A percentile compares a stretch with the other conserved stretches of the same genome.
phyloP scores from a whole-genome alignment of 371 early-diverging fungal species.

The Mucor piriformis region DNA sequence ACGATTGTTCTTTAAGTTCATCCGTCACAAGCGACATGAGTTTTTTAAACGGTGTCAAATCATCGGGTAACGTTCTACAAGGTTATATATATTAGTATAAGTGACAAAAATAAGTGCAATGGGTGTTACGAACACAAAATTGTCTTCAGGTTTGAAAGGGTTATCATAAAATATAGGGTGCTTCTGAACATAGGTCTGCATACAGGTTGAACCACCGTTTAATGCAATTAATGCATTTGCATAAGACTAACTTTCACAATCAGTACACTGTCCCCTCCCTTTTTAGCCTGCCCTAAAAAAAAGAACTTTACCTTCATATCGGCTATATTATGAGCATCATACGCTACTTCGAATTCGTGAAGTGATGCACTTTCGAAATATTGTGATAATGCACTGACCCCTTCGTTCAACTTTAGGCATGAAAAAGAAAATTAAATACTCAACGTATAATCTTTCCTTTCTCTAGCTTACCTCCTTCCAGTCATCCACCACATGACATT shows the following conservation, averaged over 20 bases:
- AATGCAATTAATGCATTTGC: constrained; percentile 72
- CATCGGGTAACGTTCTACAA: constrained; percentile 27
- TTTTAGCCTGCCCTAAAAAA: not conserved
- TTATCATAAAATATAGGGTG: constrained; percentile 87
- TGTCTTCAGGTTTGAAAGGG: constrained; percentile 62
- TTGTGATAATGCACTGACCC: constrained; percentile 69
- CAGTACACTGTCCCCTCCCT: not conserved
- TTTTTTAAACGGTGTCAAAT: constrained; percentile 44
- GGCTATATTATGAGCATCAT: constrained; percentile 63
- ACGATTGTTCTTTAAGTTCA: constrained; percentile 65
- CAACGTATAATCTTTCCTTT: no score
- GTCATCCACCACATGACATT: constrained; percentile 57
- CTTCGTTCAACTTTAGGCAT: constrained; percentile 38
- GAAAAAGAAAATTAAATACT: not conserved
- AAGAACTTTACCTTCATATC: constrained; percentile 79
- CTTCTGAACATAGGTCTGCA: constrained; percentile 84
- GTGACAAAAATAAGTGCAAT: not conserved
- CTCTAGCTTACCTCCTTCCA: constrained; percentile 59
- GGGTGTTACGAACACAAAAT: constrained; percentile 46
- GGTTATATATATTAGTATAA: not conserved
- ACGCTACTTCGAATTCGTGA: constrained; percentile 82
- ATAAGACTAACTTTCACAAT: constrained; percentile 47
- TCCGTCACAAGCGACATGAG: constrained; percentile 53
- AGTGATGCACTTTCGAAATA: constrained; percentile 80
- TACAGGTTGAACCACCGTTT: constrained; percentile 78